Conservation (phyloP, 2,329 filamentous ascomycete genomes). For the Cercospora zeina region DNA sequence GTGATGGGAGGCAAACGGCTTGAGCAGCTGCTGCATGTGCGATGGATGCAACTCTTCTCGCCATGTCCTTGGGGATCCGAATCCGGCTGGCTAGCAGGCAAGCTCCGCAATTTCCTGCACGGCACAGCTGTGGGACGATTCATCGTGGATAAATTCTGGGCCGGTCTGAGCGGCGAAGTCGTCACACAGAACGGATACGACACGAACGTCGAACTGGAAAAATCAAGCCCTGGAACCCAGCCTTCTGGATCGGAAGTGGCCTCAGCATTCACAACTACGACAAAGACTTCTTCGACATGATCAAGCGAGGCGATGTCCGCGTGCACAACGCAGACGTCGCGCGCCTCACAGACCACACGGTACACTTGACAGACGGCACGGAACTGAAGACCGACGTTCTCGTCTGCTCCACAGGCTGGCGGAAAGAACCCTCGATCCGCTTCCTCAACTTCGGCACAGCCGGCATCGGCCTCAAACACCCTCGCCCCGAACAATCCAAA, state of each 20-base stretch:
- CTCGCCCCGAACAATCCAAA: slow-evolving; percentile 38
- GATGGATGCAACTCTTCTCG: slow-evolving; percentile 71
- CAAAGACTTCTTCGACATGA: slow-evolving; percentile 57
- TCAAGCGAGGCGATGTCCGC: slow-evolving; percentile 56
- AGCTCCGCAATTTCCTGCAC: slow-evolving; percentile 58
- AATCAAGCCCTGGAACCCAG: slow-evolving; percentile 45
- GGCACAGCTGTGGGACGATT: slow-evolving; percentile 58
- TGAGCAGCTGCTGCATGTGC: slow-evolving; percentile 66
- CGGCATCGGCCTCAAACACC: slow-evolving; percentile 37
- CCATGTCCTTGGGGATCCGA: slow-evolving; percentile 70
- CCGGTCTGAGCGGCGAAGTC: slow-evolving; percentile 56
- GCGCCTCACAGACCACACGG: slow-evolving; percentile 48
- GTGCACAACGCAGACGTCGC: slow-evolving; percentile 54
- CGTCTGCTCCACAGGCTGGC: slow-evolving; percentile 61
- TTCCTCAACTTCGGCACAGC: slow-evolving; percentile 54
- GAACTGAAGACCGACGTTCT: slow-evolving; percentile 53
- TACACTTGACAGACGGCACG: slow-evolving; percentile 60
- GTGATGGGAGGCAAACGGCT: slow-evolving; percentile 67
- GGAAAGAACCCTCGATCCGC: slow-evolving; percentile 51
- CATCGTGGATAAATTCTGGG: slow-evolving; percentile 59
- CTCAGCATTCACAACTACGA: slow-evolving; percentile 59
- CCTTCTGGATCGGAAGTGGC: slow-evolving; percentile 50
- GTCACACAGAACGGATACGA: slow-evolving; percentile 51
- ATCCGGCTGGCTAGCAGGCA: slow-evolving; percentile 55
- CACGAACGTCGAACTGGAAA: slow-evolving; percentile 46